Base-by-base conservation (phyloP, 345 rosid genomes). In the Microcos paniculata region DNA sequence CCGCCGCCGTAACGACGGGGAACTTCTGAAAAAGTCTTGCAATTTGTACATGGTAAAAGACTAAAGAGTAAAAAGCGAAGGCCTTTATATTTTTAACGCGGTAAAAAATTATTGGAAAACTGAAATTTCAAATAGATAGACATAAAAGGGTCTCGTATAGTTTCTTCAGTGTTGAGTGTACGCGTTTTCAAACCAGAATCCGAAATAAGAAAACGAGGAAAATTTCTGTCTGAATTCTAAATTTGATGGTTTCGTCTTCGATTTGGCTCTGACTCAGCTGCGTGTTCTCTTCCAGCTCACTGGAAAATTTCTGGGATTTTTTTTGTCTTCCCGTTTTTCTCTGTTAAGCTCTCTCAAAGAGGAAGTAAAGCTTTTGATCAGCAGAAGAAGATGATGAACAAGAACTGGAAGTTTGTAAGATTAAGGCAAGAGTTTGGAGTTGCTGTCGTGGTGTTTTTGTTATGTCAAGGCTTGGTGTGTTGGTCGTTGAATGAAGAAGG, bases 401-500 rank as follows among this genome's bases (percentile, higher is more conserved):
- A 62, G 76, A 77, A 65, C 65, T 64, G 82, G 80, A 81, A 77
- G 76, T 75, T 82, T 69, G 76, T 42, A 61, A 76, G 84, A 62
- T 85, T 72, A 40, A 83, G 59, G 74, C 58, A 57, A 40, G 64
- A 40, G 24, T 38, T 31, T 63, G 62, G 77, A 31, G 40, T 79
- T 70, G 65, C 28, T 71, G 31, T 75, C 28, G 1, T 79, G 35
- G 26, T 83, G 80, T 79, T 85, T 55, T 71, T 81, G 31, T 52
- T 86, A 53, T 79, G 62, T 75, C 85, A 76, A 24, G 61, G 79
- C 79, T 71, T 49, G 67, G 81, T 45, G 74, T 71, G 89, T 58
- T 84, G 21, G 71, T 84, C 92, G 45, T 80, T 91, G 33, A 91
- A 88, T 48, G 84, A 83, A 15, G 90, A 90, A 84, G 96, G 97